Percentiles rank a stretch among this genome's conserved stretches.
phyloP scores from a whole-genome alignment of 768 basidiomycete species.

The Hypholoma sublateritium region DNA sequence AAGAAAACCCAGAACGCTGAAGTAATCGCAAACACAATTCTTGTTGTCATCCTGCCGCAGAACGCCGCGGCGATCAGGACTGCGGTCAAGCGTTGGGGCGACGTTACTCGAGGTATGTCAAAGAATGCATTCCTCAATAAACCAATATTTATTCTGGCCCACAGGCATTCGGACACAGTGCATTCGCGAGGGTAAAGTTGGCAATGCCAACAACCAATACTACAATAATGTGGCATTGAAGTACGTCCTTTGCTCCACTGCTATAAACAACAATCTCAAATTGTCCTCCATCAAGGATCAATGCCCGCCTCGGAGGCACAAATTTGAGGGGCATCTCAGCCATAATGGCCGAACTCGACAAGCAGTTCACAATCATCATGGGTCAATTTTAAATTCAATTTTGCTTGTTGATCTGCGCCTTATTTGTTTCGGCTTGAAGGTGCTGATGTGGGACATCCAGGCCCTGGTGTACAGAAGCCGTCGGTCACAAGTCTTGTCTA shows the following conservation, averaged over 20 bases:
- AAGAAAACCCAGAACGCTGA: background rate
- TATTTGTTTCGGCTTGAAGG: conserved; percentile 27
- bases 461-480: conserved; percentile 48
- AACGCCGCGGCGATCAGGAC: conserved; percentile 45
- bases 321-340: conserved; percentile 36
- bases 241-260: conserved; percentile 20
- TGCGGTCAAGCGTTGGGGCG: conserved; percentile 58
- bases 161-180: conserved; percentile 47
- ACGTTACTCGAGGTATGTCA: conserved; percentile 30
- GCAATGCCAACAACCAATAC: conserved; percentile 43
- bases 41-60: conserved; percentile 53
- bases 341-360: conserved; percentile 22
- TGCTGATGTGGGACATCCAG: conserved; percentile 64
- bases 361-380: conserved; percentile 37
- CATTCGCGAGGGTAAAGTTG: conserved; percentile 35
- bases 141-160: background rate
- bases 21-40: conserved; percentile 21
- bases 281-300: conserved; percentile 39
- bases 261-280: background rate
- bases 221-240: conserved; percentile 58
- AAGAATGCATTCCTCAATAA: background rate
- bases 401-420: background rate
- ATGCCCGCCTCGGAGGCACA: conserved; percentile 52
- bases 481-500: conserved; percentile 63
- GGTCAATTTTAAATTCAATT: conserved; percentile 23